phyloP scores from a whole-genome alignment of 768 basidiomycete species.

The Clitopilus passeckerianus region DNA sequence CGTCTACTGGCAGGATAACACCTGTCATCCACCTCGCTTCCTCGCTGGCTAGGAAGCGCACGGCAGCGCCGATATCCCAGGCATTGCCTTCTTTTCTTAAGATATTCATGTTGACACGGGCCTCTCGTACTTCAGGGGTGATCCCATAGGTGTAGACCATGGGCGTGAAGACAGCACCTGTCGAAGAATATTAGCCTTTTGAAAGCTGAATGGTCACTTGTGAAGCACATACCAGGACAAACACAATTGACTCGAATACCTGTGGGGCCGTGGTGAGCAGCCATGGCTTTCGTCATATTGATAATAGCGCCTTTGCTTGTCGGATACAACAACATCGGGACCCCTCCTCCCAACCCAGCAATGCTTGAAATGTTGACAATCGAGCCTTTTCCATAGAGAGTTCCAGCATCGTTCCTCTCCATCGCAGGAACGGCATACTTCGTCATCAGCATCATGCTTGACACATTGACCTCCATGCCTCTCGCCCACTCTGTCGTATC shows the following conservation, averaged over 20 bases:
- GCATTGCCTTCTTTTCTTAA: conserved; percentile 37
- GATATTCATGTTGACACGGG: conserved; percentile 28
- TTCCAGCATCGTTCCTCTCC: conserved; percentile 25
- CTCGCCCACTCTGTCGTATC: conserved; percentile 27
- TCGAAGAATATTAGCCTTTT: not conserved
- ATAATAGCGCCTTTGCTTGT: conserved; percentile 38
- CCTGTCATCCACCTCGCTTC: conserved; percentile 41
- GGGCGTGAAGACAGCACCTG: conserved; percentile 36
- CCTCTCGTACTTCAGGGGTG: conserved; percentile 28
- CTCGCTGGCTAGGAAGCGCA: conserved; percentile 34
- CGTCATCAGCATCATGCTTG: conserved; percentile 39
- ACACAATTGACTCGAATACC: conserved; percentile 37
- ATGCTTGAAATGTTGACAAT: conserved; percentile 39
- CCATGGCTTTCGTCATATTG: conserved; percentile 42
- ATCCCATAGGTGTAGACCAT: conserved; percentile 35
- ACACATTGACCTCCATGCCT: conserved; percentile 33
- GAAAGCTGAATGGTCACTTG: not conserved
- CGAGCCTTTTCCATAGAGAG: conserved; percentile 27
- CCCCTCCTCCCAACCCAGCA: conserved; percentile 31
- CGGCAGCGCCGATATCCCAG: conserved; percentile 36
- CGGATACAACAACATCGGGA: conserved; percentile 33
- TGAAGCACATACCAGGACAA: conserved; percentile 26
- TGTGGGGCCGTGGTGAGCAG: conserved; percentile 32
- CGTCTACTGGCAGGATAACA: conserved; percentile 33
- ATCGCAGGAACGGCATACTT: conserved; percentile 38